Evolutionary conservation across 2,329 filamentous ascomycete genomes (phyloP).

Genomic region (Trichoderma oligosporum): DNA sequence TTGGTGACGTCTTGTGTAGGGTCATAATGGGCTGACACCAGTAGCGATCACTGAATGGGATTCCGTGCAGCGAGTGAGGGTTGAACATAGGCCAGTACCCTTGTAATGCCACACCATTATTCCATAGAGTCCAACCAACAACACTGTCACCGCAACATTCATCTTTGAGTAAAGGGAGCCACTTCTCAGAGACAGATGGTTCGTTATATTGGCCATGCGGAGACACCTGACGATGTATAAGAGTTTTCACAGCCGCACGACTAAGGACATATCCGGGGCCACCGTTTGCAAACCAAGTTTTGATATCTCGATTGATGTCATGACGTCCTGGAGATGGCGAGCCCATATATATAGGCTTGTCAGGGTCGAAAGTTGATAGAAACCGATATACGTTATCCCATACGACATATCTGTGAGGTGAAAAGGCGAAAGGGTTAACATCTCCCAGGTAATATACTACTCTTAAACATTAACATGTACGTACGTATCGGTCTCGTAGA

Average conservation of each 20-base stretch:
- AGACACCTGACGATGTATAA: constrained; percentile 33
- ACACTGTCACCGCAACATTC: constrained; percentile 54
- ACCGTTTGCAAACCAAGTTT: constrained; percentile 47
- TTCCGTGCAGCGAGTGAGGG: constrained; percentile 47
- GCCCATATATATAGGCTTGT: constrained; percentile 45
- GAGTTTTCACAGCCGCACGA: constrained; percentile 41
- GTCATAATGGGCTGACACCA: constrained; percentile 51
- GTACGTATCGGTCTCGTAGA: constrained; percentile 55
- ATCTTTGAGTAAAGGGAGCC: constrained; percentile 38
- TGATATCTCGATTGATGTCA: constrained; percentile 30
- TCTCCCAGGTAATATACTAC: neutral
- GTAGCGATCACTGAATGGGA: constrained; percentile 44
- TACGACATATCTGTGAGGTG: constrained; percentile 15
- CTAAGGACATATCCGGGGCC: constrained; percentile 47
- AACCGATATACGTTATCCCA: constrained; percentile 46
- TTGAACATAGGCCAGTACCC: constrained; percentile 50
- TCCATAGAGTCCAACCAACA: constrained; percentile 44
- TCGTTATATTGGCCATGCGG: constrained; percentile 38
- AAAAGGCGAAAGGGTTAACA: neutral
- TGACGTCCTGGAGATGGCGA: constrained; percentile 42
- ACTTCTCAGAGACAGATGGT: constrained; percentile 37
- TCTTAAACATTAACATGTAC: constrained; percentile 18
- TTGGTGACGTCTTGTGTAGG: constrained; percentile 45
- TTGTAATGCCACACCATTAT: constrained; percentile 42
- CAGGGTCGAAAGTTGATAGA: constrained; percentile 46